Evolutionary conservation across 179 eudicot genomes (phyloP).

Genomic region (Nepenthes alata): DNA sequence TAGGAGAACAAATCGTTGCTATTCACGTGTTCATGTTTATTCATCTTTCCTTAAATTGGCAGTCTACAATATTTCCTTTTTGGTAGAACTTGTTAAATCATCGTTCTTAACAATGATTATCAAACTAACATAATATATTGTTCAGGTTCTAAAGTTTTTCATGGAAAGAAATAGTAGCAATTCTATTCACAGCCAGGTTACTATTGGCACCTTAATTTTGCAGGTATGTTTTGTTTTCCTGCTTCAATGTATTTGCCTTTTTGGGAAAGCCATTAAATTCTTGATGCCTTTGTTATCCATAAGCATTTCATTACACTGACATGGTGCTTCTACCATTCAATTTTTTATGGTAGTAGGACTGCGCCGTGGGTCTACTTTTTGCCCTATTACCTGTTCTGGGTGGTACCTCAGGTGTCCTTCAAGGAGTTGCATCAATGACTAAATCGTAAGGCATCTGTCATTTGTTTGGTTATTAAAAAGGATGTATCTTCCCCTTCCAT

Average conservation of each 20-base stretch:
- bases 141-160: slow-evolving; percentile 72
- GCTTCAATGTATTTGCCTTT: background rate
- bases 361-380: slow-evolving; percentile 82
- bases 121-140: background rate
- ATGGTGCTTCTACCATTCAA: slow-evolving; percentile 10
- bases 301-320: background rate
- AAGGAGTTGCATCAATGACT: slow-evolving; percentile 71
- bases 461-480: too few species aligned
- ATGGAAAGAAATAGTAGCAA: slow-evolving; percentile 70
- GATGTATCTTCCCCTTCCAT: too few species aligned
- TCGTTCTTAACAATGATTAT: too few species aligned
- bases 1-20: too few species aligned
- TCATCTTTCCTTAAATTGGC: too few species aligned
- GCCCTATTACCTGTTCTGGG: slow-evolving; percentile 88
- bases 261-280: background rate
- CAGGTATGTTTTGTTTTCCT: slow-evolving; percentile 35
- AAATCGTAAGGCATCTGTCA: slow-evolving; percentile 53
- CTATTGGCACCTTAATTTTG: slow-evolving; percentile 76
- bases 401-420: slow-evolving; percentile 72
- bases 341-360: slow-evolving; percentile 39
- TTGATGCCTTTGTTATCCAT: background rate
- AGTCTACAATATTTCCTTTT: too few species aligned
- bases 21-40: too few species aligned
- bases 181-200: slow-evolving; percentile 84
- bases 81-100: too few species aligned